Percentiles rank a stretch among this genome's conserved stretches.
Conservation (phyloP, 129 eudicot genomes). For the Tanacetum coccineum region DNA sequence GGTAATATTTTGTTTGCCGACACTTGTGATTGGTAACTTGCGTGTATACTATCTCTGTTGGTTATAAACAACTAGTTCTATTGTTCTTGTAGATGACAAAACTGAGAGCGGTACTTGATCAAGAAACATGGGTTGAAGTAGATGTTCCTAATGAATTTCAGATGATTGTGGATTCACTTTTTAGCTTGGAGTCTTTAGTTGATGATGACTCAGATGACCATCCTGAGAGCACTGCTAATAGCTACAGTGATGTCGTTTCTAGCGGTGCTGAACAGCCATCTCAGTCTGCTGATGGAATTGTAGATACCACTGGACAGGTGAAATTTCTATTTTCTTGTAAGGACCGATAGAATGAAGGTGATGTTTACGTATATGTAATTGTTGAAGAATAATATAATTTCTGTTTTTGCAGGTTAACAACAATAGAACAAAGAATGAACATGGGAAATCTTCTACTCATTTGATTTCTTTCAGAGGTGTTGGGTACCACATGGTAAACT, state of each 20-base stretch:
- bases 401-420: conserved; percentile 38
- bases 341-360: conserved; percentile 32
- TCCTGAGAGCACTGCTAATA: conserved; percentile 23
- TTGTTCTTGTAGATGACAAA: conserved; percentile 69
- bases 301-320: conserved; percentile 36
- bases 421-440: conserved; percentile 44
- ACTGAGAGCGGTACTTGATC: conserved; percentile 90
- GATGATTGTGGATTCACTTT: conserved; percentile 61
- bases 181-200: conserved; percentile 40
- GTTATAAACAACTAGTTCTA: conserved; percentile 12
- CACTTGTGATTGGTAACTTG: background rate
- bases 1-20: conserved; percentile 37
- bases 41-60: background rate
- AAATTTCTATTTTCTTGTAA: conserved; percentile 12
- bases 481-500: conserved; percentile 97
- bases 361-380: conserved; percentile 24
- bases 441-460: conserved; percentile 51
- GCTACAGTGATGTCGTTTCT: conserved; percentile 29
- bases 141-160: conserved; percentile 96
- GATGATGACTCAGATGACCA: conserved; percentile 33
- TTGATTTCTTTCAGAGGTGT: conserved; percentile 67
- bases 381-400: conserved; percentile 4
- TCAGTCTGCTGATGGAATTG: conserved; percentile 38
- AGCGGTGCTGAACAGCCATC: conserved; percentile 50
- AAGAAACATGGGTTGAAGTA: conserved; percentile 95